Percentiles rank a stretch among this genome's conserved stretches.
Conservation (phyloP, 2,329 filamentous ascomycete genomes). For the Cladophialophora bantiana region DNA sequence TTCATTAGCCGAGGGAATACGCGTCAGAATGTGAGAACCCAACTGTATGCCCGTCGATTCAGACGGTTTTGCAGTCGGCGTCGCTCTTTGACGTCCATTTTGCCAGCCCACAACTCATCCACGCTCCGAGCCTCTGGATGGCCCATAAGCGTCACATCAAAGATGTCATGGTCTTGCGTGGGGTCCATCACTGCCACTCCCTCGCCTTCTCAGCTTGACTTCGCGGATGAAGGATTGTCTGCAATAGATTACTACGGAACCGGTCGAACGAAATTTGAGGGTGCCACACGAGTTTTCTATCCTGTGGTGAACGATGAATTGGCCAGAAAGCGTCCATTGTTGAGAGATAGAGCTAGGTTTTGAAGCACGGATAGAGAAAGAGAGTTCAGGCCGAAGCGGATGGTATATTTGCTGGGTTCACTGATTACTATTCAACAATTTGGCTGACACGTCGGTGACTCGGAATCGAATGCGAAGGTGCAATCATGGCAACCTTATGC, state of each 20-base stretch:
- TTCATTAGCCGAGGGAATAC: background rate
- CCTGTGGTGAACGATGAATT: background rate
- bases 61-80: slow-evolving; percentile 43
- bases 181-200: slow-evolving; percentile 1
- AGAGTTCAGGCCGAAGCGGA: background rate
- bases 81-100: slow-evolving; percentile 39
- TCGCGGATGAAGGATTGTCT: background rate
- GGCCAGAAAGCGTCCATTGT: background rate
- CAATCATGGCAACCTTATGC: background rate
- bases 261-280: background rate
- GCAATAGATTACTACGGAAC: background rate
- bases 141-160: slow-evolving; percentile 22
- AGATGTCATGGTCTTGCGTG: background rate
- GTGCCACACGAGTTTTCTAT: background rate
- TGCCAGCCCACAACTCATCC: slow-evolving; percentile 43
- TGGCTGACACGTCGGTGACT: slow-evolving; percentile 4
- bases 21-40: background rate
- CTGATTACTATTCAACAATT: slow-evolving; percentile 20
- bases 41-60: slow-evolving; percentile 42
- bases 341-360: background rate
- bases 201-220: background rate
- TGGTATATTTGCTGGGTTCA: background rate
- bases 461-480: background rate
- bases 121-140: slow-evolving; percentile 22
- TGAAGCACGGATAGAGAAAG: background rate